Evolutionary conservation across 371 early-diverging fungal species (phyloP).

Genomic region (Mucor piriformis): DNA sequence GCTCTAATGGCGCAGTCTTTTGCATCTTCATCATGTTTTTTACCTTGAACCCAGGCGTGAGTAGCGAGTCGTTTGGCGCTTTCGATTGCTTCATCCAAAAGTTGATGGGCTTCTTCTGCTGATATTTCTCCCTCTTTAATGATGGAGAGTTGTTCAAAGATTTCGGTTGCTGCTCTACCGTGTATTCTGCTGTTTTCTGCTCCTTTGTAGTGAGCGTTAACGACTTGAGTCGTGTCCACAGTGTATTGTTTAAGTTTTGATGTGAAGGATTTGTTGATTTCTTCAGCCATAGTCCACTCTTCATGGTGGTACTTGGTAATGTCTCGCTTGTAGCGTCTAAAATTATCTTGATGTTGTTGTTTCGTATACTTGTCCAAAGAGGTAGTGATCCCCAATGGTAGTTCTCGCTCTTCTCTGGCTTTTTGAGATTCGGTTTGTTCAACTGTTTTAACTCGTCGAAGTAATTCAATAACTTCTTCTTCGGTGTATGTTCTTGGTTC

Average conservation of each 20-base stretch:
- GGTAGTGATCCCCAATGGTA: no score
- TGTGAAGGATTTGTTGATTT: constrained; percentile 7
- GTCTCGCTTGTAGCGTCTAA: no score
- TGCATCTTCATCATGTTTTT: constrained; percentile 9
- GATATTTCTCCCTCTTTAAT: background rate
- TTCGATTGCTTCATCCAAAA: constrained; percentile 7
- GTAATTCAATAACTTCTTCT: no score
- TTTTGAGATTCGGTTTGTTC: no score
- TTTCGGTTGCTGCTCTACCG: constrained; percentile 13
- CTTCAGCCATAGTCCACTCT: constrained; percentile 17
- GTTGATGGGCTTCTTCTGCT: background rate
- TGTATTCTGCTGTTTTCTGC: constrained; percentile 14
- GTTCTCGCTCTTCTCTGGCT: no score
- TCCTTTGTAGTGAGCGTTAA: constrained; percentile 12
- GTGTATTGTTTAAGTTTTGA: constrained; percentile 16
- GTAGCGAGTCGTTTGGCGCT: constrained; percentile 2
- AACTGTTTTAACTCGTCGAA: no score
- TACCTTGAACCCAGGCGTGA: background rate
- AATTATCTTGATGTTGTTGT: no score
- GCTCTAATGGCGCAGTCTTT: constrained; percentile 14
- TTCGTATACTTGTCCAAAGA: no score
- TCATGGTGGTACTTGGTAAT: background rate
- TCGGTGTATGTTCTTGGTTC: no score
- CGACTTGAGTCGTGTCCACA: constrained; percentile 11
- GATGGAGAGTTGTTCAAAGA: constrained; percentile 1